A percentile compares a stretch with the other conserved stretches of the same genome.
Conservation (phyloP, 2,329 filamentous ascomycete species). For the Grosmannia serpens region DNA sequence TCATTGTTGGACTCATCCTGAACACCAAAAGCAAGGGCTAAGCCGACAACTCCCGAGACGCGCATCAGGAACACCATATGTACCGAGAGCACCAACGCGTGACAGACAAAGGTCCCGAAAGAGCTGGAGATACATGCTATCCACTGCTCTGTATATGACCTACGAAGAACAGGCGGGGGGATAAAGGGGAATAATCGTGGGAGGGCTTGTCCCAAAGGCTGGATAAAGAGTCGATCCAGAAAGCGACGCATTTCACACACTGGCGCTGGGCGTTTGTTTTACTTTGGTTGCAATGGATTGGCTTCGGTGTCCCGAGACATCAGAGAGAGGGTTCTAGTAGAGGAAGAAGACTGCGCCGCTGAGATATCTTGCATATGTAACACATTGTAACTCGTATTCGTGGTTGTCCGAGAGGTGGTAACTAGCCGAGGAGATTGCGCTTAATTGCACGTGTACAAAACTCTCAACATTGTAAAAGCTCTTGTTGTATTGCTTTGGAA, state of each 20-base stretch:
- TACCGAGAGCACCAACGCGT: background rate
- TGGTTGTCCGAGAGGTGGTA: background rate
- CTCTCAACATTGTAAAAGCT: background rate
- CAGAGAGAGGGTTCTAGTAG: too few species aligned
- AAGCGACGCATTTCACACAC: conserved; percentile 1
- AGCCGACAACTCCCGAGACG: conserved; percentile 6
- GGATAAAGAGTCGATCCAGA: background rate
- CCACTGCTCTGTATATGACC: background rate
- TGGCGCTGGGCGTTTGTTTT: conserved; percentile 4
- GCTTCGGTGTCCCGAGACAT: background rate
- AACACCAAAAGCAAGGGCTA: conserved; percentile 72
- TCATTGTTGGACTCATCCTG: conserved; percentile 87
- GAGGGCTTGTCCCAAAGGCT: background rate
- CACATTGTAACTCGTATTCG: background rate
- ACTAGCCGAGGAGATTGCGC: background rate
- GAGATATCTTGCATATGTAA: background rate
- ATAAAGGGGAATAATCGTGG: background rate
- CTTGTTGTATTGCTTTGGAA: background rate
- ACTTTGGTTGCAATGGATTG: background rate
- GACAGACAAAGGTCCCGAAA: background rate
- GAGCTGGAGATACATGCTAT: background rate
- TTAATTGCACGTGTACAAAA: background rate
- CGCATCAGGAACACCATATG: background rate
- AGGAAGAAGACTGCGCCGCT: background rate
- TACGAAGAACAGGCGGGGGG: background rate